phyloP scores from a whole-genome alignment of 225 moss, liverwort and hornwort genomes.

The Ulota crispa region DNA sequence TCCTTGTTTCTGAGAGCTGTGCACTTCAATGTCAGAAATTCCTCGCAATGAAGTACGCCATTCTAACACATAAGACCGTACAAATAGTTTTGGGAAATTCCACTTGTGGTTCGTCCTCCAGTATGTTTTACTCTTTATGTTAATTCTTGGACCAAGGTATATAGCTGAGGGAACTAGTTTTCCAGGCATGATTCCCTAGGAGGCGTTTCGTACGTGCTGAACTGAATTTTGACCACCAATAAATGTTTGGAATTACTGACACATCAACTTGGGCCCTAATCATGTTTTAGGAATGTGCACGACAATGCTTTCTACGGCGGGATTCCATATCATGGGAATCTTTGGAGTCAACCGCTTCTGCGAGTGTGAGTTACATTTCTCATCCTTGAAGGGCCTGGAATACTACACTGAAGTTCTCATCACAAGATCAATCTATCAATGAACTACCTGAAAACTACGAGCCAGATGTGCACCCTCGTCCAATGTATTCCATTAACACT shows the following conservation, averaged over 20 bases:
- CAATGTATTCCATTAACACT: not conserved
- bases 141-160: not conserved
- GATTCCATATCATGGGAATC: too few relatives aligned
- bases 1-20: too few relatives aligned
- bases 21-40: too few relatives aligned
- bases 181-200: too few relatives aligned
- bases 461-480: not conserved
- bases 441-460: not conserved
- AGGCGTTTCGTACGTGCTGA: not conserved
- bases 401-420: not conserved
- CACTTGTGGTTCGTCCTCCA: not conserved
- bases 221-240: too few relatives aligned
- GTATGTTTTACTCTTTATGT: not conserved
- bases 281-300: conserved; percentile 26
- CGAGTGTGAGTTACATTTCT: conserved; percentile 9
- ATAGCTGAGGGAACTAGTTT: not conserved
- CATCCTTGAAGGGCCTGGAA: not conserved
- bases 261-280: not conserved
- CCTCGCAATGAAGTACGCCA: too few relatives aligned
- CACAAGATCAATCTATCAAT: not conserved
- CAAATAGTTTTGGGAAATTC: not conserved
- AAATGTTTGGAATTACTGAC: not conserved
- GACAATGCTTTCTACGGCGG: conserved; percentile 32
- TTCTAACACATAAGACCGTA: too few relatives aligned
- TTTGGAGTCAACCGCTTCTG: too few relatives aligned